phyloP scores from a whole-genome alignment of 371 early-diverging fungal species.

The Mucor racemosus region DNA sequence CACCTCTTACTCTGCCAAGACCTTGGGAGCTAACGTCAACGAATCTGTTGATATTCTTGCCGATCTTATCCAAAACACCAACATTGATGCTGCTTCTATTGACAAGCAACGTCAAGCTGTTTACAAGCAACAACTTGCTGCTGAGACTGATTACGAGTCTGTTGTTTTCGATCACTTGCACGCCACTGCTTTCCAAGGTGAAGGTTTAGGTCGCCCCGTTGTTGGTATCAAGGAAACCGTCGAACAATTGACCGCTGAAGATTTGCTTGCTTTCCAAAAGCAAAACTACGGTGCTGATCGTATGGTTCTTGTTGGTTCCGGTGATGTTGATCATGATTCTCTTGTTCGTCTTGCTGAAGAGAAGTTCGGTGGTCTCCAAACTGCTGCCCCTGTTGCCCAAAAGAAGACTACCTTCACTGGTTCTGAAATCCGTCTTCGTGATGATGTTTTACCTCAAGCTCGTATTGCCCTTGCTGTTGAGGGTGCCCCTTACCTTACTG shows the following conservation, averaged over 20 bases:
- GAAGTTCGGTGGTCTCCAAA: conserved; percentile 73
- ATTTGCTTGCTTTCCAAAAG: conserved; percentile 81
- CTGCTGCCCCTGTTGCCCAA: conserved; percentile 39
- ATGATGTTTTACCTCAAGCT: conserved; percentile 90
- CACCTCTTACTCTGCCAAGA: conserved; percentile 92
- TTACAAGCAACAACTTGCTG: conserved; percentile 88
- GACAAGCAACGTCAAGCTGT: conserved; percentile 90
- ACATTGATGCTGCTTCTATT: conserved; percentile 84
- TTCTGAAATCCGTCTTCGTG: conserved; percentile 89
- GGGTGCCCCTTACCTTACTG: conserved; percentile 88
- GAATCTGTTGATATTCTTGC: conserved; percentile 86
- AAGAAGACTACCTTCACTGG: conserved; percentile 79
- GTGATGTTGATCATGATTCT: conserved; percentile 90
- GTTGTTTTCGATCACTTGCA: conserved; percentile 91
- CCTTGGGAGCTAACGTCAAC: conserved; percentile 78
- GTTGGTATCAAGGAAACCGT: conserved; percentile 89
- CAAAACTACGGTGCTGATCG: conserved; percentile 90
- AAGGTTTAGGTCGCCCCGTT: conserved; percentile 88
- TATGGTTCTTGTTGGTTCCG: conserved; percentile 92
- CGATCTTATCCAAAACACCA: conserved; percentile 90
- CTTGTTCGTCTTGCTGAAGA: conserved; percentile 89
- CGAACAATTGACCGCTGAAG: conserved; percentile 76
- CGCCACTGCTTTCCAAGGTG: conserved; percentile 91
- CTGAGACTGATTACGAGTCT: conserved; percentile 88
- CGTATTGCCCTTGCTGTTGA: conserved; percentile 96